A percentile compares a stretch with the other conserved stretches of the same genome.
phyloP scores from a whole-genome alignment of 768 basidiomycete species.

The Trametes gibbosa region DNA sequence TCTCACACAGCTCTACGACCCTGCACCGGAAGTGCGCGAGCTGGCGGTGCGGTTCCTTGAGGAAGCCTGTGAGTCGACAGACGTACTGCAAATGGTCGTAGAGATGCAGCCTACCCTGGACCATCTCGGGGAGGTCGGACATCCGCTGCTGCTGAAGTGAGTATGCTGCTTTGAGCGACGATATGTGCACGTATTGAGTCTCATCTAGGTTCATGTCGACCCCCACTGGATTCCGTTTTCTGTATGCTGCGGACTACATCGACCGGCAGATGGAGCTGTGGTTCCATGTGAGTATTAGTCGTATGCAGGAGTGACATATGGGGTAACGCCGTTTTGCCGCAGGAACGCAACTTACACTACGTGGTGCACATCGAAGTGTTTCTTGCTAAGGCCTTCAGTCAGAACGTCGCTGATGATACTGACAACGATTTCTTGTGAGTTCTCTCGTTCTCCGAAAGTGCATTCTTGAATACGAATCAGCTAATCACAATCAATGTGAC shows the following conservation, averaged over 20 bases:
- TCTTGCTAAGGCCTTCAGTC: conserved; percentile 74
- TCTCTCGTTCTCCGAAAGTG: neutral
- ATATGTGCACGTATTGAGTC: neutral
- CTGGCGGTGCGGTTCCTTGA: conserved; percentile 87
- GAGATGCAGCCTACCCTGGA: conserved; percentile 94
- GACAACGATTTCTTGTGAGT: conserved; percentile 63
- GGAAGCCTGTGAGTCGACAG: conserved; percentile 82
- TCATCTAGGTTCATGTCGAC: conserved; percentile 85
- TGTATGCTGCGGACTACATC: conserved; percentile 90
- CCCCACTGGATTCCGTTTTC: conserved; percentile 86
- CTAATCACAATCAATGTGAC: neutral
- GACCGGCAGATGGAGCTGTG: conserved; percentile 94
- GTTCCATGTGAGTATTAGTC: conserved; percentile 69
- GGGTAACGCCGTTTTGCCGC: conserved; percentile 40
- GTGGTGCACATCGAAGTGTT: conserved; percentile 94
- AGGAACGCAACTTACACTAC: conserved; percentile 94
- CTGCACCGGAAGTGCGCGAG: conserved; percentile 85
- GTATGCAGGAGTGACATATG: neutral
- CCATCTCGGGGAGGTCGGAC: conserved; percentile 91
- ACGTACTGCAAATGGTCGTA: conserved; percentile 85
- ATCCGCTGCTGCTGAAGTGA: conserved; percentile 83
- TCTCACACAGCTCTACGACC: conserved; percentile 94
- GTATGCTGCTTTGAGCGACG: conserved; percentile 24
- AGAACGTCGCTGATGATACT: conserved; percentile 47
- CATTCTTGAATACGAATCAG: no score